Base-by-base conservation (phyloP, 2,329 filamentous ascomycete species). In the Lizonia empirigonia region DNA sequence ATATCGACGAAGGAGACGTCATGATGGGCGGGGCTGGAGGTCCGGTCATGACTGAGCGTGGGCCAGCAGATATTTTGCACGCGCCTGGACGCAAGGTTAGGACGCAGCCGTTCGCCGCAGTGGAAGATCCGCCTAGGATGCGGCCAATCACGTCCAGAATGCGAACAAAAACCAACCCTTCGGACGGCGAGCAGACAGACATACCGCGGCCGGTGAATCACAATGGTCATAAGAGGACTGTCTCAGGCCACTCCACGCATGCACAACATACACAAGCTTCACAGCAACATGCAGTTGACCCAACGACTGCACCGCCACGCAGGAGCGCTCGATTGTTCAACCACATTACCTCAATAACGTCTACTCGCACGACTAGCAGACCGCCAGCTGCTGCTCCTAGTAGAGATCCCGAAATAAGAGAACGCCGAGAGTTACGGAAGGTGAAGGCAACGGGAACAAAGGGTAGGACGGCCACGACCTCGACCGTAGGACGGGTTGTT, bases 401-500 rank as follows among this genome's bases (percentile, higher is more conserved):
- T 20, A 76, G 66, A 59, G 63, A 71, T 52, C 40, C 86, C 49
- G 84, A 85, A 42, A 74, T 82, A 16, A 79, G 83, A 53, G 82
- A 87, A 54, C 80, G 82, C 39, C 80, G 91, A 65, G 91, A 96
- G 65, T 73, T 95, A 65, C 93, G 91, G 71, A 96, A 91, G 77
- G 88, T 88, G 58, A 90, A 88, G 65, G 88, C 90, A 58, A 89
- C 86, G 68, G 87, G 75, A 73, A 87, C 74, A 64, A 92, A 79
- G 80, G 88, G 75, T 74, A 88, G 74, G 41, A 56, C 67, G 74
- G 78, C 87, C 12, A 85, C 85, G 53, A 78, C 83, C 13, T 85
- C 89, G 3, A 90, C 83, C 45, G 89, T 95, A 30, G 90, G 91
- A 15, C 85, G 92, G 63, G 90, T 93, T 47, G 90, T 96, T 35